Percentiles rank a stretch among this genome's conserved stretches.
These are phyloP conservation scores for Cryomyces minteri DNA, from an alignment of 495 filamentous ascomycete genomes.

Conservation along the genomic window DNA sequence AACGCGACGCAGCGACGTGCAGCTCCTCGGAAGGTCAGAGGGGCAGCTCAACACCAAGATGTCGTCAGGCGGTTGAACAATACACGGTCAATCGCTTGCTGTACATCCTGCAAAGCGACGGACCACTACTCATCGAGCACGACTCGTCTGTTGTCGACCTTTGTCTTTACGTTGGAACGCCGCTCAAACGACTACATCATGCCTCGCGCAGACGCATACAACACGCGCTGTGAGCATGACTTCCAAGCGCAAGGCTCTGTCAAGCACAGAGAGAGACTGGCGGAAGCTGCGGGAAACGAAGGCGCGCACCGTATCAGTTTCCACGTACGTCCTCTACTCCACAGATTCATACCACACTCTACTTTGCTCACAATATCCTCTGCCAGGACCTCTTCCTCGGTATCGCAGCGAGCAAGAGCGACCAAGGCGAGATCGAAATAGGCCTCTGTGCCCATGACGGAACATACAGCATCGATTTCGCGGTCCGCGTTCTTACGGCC, in stretches of 20 bases:
- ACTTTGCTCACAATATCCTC: not conserved
- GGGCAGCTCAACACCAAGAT: too few species aligned
- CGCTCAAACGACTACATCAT: too few species aligned
- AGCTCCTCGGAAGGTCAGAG: too few species aligned
- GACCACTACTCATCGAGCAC: too few species aligned
- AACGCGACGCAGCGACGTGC: too few species aligned
- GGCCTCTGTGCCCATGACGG: constrained; percentile 54
- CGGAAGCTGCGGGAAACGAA: not conserved
- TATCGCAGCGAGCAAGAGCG: constrained; percentile 8
- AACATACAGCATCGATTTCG: constrained; percentile 62
- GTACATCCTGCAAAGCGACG: too few species aligned
- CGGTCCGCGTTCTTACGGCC: constrained; percentile 30
- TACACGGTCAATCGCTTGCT: too few species aligned
- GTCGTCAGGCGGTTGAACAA: too few species aligned
- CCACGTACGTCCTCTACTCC: not conserved
- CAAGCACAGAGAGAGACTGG: not conserved
- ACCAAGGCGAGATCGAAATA: constrained; percentile 8
- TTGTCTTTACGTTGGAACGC: too few species aligned
- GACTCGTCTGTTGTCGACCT: too few species aligned
- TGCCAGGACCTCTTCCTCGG: constrained; percentile 12
- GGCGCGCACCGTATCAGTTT: not conserved
- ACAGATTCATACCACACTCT: not conserved
- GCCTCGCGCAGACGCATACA: too few species aligned
- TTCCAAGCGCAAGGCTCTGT: not conserved
- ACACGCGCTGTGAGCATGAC: not conserved